Conservation (phyloP, 805 yeast genomes). For the Kodamaea laetipori region DNA sequence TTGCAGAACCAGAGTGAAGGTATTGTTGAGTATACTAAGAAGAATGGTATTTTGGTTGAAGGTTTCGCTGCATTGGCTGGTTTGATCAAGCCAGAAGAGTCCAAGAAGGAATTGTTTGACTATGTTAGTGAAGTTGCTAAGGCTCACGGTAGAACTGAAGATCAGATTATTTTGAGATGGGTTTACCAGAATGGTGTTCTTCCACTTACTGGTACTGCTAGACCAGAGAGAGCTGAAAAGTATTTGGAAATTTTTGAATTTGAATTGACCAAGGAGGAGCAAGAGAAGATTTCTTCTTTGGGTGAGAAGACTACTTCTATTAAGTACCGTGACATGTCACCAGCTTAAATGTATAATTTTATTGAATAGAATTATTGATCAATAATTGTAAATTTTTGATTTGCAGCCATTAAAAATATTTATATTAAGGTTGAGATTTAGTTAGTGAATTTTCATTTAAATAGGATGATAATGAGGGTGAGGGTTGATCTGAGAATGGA, state of each 20-base stretch:
- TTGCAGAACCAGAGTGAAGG: conserved; percentile 20
- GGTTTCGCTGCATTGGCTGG: conserved; percentile 33
- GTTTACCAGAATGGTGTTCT: conserved; percentile 42
- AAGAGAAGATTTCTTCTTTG: conserved; percentile 15
- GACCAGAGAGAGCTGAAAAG: conserved; percentile 40
- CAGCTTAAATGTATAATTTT: no score
- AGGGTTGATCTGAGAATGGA: no score
- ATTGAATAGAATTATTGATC: no score
- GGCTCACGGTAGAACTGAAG: conserved; percentile 39
- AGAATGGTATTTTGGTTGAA: conserved; percentile 27
- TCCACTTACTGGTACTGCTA: conserved; percentile 50
- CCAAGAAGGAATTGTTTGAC: conserved; percentile 37
- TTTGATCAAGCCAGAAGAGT: conserved; percentile 9
- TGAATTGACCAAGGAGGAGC: conserved; percentile 23
- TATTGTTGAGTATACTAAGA: conserved; percentile 29
- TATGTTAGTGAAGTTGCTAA: conserved; percentile 25
- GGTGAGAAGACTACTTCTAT: conserved; percentile 14
- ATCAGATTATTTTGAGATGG: conserved; percentile 50
- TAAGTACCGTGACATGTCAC: no score
- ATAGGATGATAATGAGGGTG: no score
- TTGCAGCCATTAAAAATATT: no score
- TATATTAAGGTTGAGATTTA: no score
- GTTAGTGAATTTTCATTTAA: no score
- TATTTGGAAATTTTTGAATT: conserved; percentile 31
- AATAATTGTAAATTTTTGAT: no score